These are phyloP conservation scores for Colletotrichum brevisporum DNA, from an alignment of 2,329 filamentous ascomycete genomes.

Conservation along the genomic window DNA sequence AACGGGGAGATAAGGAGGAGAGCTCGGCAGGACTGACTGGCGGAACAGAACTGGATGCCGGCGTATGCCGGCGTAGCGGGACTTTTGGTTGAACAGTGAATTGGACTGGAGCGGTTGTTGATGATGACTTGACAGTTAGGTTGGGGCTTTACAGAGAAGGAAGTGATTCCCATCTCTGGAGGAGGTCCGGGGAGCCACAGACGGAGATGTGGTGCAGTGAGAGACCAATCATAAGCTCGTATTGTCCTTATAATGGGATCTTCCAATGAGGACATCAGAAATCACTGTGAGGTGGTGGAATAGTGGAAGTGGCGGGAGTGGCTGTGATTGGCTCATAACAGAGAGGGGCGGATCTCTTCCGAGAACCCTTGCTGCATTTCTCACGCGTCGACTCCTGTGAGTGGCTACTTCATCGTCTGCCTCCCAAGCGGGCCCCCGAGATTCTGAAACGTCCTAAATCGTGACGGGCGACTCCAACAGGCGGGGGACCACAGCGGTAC, in stretches of 20 bases:
- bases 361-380: constrained; percentile 26
- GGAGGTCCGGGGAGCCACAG: constrained; percentile 19
- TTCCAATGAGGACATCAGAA: constrained; percentile 5
- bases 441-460: constrained; percentile 41
- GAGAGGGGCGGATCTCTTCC: constrained; percentile 38
- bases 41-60: neutral
- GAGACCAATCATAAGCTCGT: constrained; percentile 18
- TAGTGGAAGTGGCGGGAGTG: neutral
- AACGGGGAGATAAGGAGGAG: neutral
- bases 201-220: constrained; percentile 5
- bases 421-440: constrained; percentile 12
- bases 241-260: neutral
- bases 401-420: constrained; percentile 30
- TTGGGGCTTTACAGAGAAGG: constrained; percentile 19
- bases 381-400: constrained; percentile 10
- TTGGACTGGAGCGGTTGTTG: constrained; percentile 3
- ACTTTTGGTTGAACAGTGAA: neutral
- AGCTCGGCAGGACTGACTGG: neutral
- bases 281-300: neutral
- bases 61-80: neutral
- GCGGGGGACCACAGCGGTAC: constrained; percentile 6
- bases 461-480: constrained; percentile 32
- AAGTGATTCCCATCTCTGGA: constrained; percentile 31
- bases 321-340: constrained; percentile 14
- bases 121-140: constrained; percentile 19